Base-by-base conservation (phyloP, 208 protist genomes). In the Leishmania braziliensis region DNA sequence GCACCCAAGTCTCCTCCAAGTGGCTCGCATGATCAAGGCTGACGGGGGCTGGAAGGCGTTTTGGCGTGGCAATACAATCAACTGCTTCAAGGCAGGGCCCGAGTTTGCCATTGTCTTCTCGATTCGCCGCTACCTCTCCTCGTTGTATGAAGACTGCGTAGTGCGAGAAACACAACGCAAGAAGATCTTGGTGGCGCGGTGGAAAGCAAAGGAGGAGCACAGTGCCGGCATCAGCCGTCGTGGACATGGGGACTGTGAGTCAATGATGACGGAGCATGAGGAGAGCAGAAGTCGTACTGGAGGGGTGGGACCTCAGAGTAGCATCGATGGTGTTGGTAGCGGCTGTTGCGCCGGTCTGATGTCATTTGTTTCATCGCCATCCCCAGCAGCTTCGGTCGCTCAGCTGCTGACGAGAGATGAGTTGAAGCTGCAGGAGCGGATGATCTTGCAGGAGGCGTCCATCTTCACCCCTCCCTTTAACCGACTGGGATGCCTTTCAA, bases 71-170 rank as follows among this genome's bases (percentile, higher is more conserved):
- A 98, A 98, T 82, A 75, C 89, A 12, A 89, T 98, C 69, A 98
- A 98, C 87, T 96, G 93, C 80, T 86, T 97, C 62, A 98, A 98
- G 80, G 94, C 95, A 12, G 92, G 93, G 10, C 96, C 96, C 2
- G 95, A 98, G 82, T 96, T 98, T 79, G 95, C 95, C 33, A 90
- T 98, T 62, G 88, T 97, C 70, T 98, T 97, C 70, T 91, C 91
- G n/a, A 83, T 98, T 73, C 91, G 93, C 33, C 91, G 93, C 12
- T 96, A 95, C 79, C 77, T 93, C 70, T 88, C 89, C 36, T 96
- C 93, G 6, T 68, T 95, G 43, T 95, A 95, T 77, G 95, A 97
- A 72, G 95, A 96, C 84, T 88, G 88, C 75, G 79, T 95, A 2
- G 92, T 91, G 77, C 86, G 89, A 3, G 92, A 95, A 79, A 78